Base-by-base conservation (phyloP, 345 rosid genomes). In the Arabidopsis suecica region DNA sequence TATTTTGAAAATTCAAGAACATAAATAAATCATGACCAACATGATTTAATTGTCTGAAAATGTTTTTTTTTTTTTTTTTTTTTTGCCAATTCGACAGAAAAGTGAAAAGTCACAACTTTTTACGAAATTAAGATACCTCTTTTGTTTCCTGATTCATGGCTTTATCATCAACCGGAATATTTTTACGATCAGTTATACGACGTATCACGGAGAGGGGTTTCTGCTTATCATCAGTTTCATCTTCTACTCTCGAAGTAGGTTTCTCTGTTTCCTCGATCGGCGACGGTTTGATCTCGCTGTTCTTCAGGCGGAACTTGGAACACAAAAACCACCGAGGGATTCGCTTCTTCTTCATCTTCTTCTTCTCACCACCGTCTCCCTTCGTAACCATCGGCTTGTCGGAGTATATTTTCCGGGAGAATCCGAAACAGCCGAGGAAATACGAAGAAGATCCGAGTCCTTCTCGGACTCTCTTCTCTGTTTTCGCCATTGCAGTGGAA, bases 341-440 rank as follows among this genome's bases (percentile, higher is more conserved):
- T 47, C 18, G 72, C 32, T 54, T 57, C 53, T 18, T 33, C 41
- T 34, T 55, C 49, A 30, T 71, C 75, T 3, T 54, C 48, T 47
- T 55, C 33, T 47, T 50, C n/a, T 65, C 72, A 20, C 14, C 57
- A 51, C 37, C 69, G 20, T 59, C 63, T 33, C 72, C 63, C 13
- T 25, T 44, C 33, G 47, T 6, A 47, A 71, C 37, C 49, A 51
- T 33, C 44, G 51, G 37, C 22, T 75, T 55, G 14, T 25, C 63
- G 7, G 79, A 51, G 20, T 78, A 77, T 30, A 28, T 55, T 53
- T 79, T 71, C 51, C 72, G 18, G 68, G 82, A 69, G 32, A 79
- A 62, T 23, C 93, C 88, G 49, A 88, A 85, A 74, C 91, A 86
- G 20, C 74, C 44, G 1, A 84, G 77, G 63, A 86, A 81, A 40